These are phyloP conservation scores for Xerophyta viscosa DNA, from an alignment of 106 monocot species.

Conservation along the genomic window DNA sequence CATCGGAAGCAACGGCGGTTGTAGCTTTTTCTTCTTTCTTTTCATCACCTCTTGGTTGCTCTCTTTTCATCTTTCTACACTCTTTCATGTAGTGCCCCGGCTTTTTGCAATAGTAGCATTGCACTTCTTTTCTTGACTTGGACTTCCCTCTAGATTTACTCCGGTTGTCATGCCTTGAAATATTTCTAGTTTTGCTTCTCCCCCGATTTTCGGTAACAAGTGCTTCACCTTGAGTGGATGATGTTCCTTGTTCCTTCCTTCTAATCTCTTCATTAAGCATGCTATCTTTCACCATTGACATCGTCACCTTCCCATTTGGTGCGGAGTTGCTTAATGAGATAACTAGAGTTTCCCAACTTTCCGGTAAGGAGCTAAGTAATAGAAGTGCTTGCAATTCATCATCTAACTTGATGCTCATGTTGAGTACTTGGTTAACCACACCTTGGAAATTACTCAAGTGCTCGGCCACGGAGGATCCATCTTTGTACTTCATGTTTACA, in stretches of 20 bases:
- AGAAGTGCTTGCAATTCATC: not conserved
- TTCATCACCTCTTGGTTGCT: not conserved
- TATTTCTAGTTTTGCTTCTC: not conserved
- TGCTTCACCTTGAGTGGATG: not conserved
- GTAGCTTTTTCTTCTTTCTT: not conserved
- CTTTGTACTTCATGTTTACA: constrained; percentile 1
- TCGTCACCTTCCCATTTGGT: not conserved
- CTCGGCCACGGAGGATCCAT: not conserved
- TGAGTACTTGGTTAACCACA: not conserved
- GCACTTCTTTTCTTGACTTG: not conserved
- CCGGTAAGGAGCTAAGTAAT: not conserved
- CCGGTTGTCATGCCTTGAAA: not conserved
- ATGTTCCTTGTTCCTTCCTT: not conserved
- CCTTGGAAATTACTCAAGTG: not conserved
- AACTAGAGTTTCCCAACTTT: constrained; percentile 1
- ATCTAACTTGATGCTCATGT: not conserved
- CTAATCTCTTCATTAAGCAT: constrained; percentile 4
- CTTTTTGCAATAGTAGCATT: constrained; percentile 4
- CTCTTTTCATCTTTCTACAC: not conserved
- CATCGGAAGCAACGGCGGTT: not conserved
- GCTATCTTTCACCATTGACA: not conserved
- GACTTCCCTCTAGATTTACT: not conserved
- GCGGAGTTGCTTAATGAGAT: not conserved
- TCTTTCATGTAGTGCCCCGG: not conserved
- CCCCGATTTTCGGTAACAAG: not conserved